Percentiles rank a stretch among this genome's conserved stretches.
phyloP scores from a whole-genome alignment of 768 basidiomycete species.

The Serendipita vermifera region DNA sequence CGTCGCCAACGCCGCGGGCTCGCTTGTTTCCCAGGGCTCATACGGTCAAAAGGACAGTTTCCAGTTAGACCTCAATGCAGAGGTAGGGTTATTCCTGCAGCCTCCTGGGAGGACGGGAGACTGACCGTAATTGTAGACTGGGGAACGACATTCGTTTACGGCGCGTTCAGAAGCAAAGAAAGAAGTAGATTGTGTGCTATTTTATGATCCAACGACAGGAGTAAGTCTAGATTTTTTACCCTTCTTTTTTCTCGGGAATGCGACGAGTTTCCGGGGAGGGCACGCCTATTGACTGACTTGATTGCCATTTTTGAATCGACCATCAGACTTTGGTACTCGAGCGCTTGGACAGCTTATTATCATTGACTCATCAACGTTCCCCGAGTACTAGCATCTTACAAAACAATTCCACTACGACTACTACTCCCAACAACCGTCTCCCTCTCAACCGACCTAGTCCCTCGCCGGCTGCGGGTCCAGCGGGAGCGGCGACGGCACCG shows the following conservation, averaged over 20 bases:
- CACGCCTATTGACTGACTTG: too few relatives aligned
- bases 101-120: neutral
- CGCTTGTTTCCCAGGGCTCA: neutral
- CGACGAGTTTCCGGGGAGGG: too few relatives aligned
- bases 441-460: constrained; percentile 3
- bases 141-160: constrained; percentile 6
- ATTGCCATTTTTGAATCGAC: too few relatives aligned
- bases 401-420: neutral
- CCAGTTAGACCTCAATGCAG: neutral
- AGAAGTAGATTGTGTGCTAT: constrained; percentile 4
- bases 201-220: constrained; percentile 3
- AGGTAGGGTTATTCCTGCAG: neutral
- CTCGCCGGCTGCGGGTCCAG: neutral
- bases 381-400: neutral
- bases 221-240: neutral
- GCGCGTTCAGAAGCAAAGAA: constrained; percentile 3
- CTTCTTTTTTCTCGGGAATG: constrained; percentile 8
- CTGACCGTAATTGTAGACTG: constrained; percentile 3
- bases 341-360: neutral
- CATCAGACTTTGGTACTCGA: constrained; percentile 7
- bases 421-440: neutral
- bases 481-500: too few relatives aligned
- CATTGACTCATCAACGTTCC: neutral
- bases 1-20: constrained; percentile 3
- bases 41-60: constrained; percentile 5